Evolutionary conservation across 2,329 filamentous ascomycete species (phyloP).

Genomic region (Coniochaeta prunicola): DNA sequence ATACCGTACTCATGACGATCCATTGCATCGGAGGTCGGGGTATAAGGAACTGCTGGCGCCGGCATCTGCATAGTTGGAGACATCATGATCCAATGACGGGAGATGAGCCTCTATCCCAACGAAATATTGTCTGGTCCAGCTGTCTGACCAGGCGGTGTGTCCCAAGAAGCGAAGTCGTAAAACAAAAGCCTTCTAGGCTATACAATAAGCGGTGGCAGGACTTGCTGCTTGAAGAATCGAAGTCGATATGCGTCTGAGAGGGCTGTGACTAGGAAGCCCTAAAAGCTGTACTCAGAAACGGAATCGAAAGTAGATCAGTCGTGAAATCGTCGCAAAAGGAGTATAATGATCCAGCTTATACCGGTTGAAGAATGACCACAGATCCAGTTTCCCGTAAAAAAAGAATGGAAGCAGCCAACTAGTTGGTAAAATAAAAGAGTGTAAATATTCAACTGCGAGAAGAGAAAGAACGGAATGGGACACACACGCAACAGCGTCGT

Average conservation of each 20-base stretch:
- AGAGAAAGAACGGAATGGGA: constrained; percentile 25
- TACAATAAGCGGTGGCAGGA: constrained; percentile 21
- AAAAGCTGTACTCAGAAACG: background rate
- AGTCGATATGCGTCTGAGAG: constrained; percentile 10
- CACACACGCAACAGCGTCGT: constrained; percentile 24
- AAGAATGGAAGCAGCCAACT: constrained; percentile 52
- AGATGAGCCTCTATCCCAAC: background rate
- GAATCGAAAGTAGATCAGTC: background rate
- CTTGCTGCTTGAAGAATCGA: constrained; percentile 38
- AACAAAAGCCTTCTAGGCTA: background rate
- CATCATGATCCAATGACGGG: constrained; percentile 27
- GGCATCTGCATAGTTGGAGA: constrained; percentile 42
- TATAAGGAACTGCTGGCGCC: constrained; percentile 36
- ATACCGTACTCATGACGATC: constrained; percentile 53
- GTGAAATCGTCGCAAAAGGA: constrained; percentile 10
- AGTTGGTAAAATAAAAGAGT: constrained; percentile 36
- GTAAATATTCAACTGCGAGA: constrained; percentile 32
- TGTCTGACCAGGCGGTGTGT: constrained; percentile 24
- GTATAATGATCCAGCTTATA: constrained; percentile 28
- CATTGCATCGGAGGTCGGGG: constrained; percentile 44
- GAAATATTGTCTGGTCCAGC: constrained; percentile 5
- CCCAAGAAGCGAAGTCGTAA: constrained; percentile 24
- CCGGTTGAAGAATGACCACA: constrained; percentile 21
- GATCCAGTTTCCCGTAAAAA: constrained; percentile 26
- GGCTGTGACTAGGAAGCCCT: background rate